A percentile compares a stretch with the other conserved stretches of the same genome.
Evolutionary conservation across 2,329 filamentous ascomycete species (phyloP).

Genomic region (Aspergillus udagawae): DNA sequence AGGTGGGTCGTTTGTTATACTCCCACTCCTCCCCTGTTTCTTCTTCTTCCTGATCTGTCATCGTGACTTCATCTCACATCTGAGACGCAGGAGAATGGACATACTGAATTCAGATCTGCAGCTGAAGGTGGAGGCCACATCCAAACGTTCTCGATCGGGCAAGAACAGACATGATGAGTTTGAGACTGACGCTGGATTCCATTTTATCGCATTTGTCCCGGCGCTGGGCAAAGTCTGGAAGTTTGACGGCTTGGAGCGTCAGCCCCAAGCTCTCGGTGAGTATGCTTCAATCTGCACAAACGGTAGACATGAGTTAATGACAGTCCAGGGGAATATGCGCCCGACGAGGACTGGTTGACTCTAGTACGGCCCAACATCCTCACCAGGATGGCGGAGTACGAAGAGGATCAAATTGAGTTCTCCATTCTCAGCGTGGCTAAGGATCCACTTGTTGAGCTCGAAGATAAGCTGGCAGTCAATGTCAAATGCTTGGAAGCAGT

Average conservation of each 20-base stretch:
- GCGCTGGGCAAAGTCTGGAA: slow-evolving; percentile 75
- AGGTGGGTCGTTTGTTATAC: slow-evolving; percentile 44
- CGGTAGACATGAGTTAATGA: neutral
- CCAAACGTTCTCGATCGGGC: slow-evolving; percentile 27
- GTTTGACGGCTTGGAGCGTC: slow-evolving; percentile 75
- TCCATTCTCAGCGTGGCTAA: slow-evolving; percentile 71
- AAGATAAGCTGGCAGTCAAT: slow-evolving; percentile 42
- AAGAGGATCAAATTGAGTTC: slow-evolving; percentile 66
- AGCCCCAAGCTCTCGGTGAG: slow-evolving; percentile 62
- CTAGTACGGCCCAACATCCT: slow-evolving; percentile 63
- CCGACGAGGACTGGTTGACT: slow-evolving; percentile 60
- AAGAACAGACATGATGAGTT: slow-evolving; percentile 43
- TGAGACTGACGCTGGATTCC: slow-evolving; percentile 64
- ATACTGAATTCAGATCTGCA: slow-evolving; percentile 67
- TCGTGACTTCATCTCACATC: slow-evolving; percentile 2
- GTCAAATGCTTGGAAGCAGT: slow-evolving; percentile 42
- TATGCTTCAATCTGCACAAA: neutral
- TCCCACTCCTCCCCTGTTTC: neutral
- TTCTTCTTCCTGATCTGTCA: neutral
- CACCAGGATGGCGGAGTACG: slow-evolving; percentile 63
- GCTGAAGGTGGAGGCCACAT: slow-evolving; percentile 47
- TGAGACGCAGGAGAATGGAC: slow-evolving; percentile 60
- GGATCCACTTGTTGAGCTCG: slow-evolving; percentile 55
- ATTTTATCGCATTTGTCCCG: slow-evolving; percentile 87
- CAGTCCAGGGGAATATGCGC: slow-evolving; percentile 36